phyloP scores from a whole-genome alignment of 2,329 filamentous ascomycete genomes.

The Herpotrichia juniperi region DNA sequence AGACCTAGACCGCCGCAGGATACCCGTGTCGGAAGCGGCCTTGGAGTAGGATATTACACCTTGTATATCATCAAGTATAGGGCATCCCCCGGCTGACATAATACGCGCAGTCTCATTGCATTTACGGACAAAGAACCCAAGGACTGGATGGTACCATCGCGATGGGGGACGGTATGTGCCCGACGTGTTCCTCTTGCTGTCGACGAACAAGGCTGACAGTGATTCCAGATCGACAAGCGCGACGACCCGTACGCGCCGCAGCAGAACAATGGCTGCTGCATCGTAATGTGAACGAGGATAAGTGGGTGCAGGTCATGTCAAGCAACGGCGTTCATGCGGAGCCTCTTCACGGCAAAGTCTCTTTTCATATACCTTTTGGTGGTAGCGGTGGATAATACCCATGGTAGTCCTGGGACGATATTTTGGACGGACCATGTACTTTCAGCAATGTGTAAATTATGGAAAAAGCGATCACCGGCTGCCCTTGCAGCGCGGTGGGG shows the following conservation, averaged over 20 bases:
- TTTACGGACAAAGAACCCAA: slow-evolving; percentile 95
- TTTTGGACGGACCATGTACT: slow-evolving; percentile 43
- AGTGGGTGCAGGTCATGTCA: slow-evolving; percentile 40
- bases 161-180: slow-evolving; percentile 78
- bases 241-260: slow-evolving; percentile 99
- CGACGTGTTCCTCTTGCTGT: background rate
- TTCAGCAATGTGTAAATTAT: slow-evolving; percentile 49
- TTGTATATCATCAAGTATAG: background rate
- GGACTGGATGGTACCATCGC: slow-evolving; percentile 98
- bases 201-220: slow-evolving; percentile 26
- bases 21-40: slow-evolving; percentile 92
- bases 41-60: slow-evolving; percentile 55
- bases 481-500: slow-evolving; percentile 36
- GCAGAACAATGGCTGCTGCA: slow-evolving; percentile 90
- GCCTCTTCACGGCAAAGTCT: slow-evolving; percentile 41
- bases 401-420: slow-evolving; percentile 39
- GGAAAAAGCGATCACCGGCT: slow-evolving; percentile 37
- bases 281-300: slow-evolving; percentile 75
- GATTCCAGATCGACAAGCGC: slow-evolving; percentile 78
- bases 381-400: slow-evolving; percentile 46
- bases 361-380: slow-evolving; percentile 37
- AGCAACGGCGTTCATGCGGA: slow-evolving; percentile 47
- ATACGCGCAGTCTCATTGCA: slow-evolving; percentile 77
- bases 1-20: slow-evolving; percentile 92
- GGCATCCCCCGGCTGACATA: slow-evolving; percentile 26